A percentile compares a stretch with the other conserved stretches of the same genome.
Evolutionary conservation across 129 eudicot genomes (phyloP).

Genomic region (Rutidosis leptorrhynchoides): DNA sequence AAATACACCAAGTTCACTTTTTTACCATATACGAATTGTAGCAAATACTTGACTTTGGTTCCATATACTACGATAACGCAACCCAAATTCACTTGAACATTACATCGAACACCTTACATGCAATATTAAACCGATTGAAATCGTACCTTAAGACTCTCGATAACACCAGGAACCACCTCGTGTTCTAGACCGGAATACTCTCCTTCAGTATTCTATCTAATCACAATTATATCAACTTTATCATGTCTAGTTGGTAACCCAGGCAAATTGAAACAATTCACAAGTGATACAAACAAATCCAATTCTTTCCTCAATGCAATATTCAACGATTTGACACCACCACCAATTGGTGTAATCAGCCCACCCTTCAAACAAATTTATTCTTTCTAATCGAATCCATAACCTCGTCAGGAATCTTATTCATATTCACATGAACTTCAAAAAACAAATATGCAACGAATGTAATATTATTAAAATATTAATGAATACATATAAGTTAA

Average conservation of each 20-base stretch:
- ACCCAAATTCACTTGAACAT: constrained; percentile 16
- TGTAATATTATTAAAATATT: no score
- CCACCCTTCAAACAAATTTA: constrained; percentile 70
- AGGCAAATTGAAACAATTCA: constrained; percentile 61
- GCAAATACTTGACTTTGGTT: no score
- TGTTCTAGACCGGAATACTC: constrained; percentile 85
- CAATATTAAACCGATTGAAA: neutral
- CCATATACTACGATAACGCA: neutral
- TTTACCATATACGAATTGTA: no score
- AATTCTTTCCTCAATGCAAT: constrained; percentile 51
- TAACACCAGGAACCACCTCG: constrained; percentile 84
- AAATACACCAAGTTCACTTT: no score
- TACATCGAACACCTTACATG: constrained; percentile 26
- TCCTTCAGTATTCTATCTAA: constrained; percentile 88
- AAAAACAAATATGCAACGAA: no score
- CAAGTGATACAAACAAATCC: constrained; percentile 65
- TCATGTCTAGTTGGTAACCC: constrained; percentile 76
- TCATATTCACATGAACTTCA: constrained; percentile 74
- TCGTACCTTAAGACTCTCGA: constrained; percentile 75
- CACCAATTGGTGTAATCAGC: constrained; percentile 60
- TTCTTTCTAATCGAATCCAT: constrained; percentile 59
- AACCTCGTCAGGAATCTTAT: constrained; percentile 46
- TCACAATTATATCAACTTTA: constrained; percentile 71
- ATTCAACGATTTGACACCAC: constrained; percentile 68
- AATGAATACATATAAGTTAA: no score